Evolutionary conservation across 306 rosid genomes (phyloP).

Genomic region (Urtica urens): DNA sequence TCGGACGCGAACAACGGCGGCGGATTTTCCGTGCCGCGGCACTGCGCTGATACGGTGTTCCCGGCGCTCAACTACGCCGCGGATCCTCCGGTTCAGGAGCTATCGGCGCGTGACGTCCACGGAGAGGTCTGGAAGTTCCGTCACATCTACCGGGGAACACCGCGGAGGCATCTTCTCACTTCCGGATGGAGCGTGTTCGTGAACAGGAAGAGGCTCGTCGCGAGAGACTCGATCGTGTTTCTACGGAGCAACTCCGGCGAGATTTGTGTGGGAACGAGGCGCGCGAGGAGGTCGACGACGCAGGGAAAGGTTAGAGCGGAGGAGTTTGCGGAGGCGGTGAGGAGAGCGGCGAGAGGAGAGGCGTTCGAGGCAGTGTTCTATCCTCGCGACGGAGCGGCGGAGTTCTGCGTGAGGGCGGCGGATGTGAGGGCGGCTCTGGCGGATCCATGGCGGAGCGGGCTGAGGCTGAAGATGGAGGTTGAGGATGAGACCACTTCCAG

Average conservation of each 20-base stretch:
- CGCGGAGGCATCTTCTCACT: slow-evolving; percentile 84
- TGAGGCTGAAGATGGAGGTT: slow-evolving; percentile 91
- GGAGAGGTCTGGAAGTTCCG: slow-evolving; percentile 82
- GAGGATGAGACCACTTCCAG: slow-evolving; percentile 85
- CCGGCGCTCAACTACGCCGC: slow-evolving; percentile 78
- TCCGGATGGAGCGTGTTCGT: slow-evolving; percentile 97
- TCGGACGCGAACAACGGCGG: slow-evolving; percentile 98
- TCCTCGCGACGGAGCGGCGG: slow-evolving; percentile 73
- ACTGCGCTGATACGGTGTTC: slow-evolving; percentile 89
- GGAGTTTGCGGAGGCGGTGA: slow-evolving; percentile 53
- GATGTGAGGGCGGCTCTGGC: slow-evolving; percentile 62
- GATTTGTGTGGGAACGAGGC: slow-evolving; percentile 67
- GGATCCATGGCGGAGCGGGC: slow-evolving; percentile 60
- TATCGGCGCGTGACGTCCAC: slow-evolving; percentile 71
- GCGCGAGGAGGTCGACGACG: slow-evolving; percentile 49
- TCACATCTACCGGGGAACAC: slow-evolving; percentile 90
- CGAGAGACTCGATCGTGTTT: slow-evolving; percentile 86
- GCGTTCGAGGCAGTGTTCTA: slow-evolving; percentile 69
- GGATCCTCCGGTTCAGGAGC: slow-evolving; percentile 85
- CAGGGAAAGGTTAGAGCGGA: slow-evolving; percentile 44
- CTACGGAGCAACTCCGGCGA: slow-evolving; percentile 54
- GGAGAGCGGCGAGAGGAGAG: slow-evolving; percentile 46
- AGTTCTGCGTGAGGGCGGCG: slow-evolving; percentile 65
- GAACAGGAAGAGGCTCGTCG: slow-evolving; percentile 85
- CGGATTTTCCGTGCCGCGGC: slow-evolving; percentile 89